Percentiles rank a stretch among this genome's conserved stretches.
phyloP scores from a whole-genome alignment of 805 yeast species.

The Pichia californica region DNA sequence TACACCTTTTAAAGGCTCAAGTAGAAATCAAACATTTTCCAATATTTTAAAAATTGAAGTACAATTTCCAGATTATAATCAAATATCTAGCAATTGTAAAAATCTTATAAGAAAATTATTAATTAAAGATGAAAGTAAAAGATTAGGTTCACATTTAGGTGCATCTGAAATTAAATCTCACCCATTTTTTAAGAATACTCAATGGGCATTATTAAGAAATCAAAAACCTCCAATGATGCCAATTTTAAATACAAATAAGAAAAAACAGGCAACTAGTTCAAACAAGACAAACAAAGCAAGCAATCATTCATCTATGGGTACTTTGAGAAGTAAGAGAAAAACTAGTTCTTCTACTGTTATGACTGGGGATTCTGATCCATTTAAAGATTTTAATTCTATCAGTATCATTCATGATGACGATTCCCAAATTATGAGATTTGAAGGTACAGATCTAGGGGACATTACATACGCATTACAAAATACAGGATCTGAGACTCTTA shows the following conservation, averaged over 20 bases:
- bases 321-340: slow-evolving; percentile 33
- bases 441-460: slow-evolving; percentile 41
- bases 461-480: slow-evolving; percentile 50
- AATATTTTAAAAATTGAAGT: slow-evolving; percentile 83
- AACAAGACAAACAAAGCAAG: slow-evolving; percentile 12
- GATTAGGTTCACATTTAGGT: slow-evolving; percentile 89
- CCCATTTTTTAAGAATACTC: slow-evolving; percentile 82
- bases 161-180: slow-evolving; percentile 93
- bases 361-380: slow-evolving; percentile 52
- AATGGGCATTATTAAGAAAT: slow-evolving; percentile 92
- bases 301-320: slow-evolving; percentile 35
- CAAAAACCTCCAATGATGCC: slow-evolving; percentile 97
- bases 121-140: slow-evolving; percentile 80
- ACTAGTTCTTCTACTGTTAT: slow-evolving; percentile 23
- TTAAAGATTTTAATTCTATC: slow-evolving; percentile 77
- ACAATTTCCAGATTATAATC: slow-evolving; percentile 55
- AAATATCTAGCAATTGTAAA: slow-evolving; percentile 68
- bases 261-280: slow-evolving; percentile 12
- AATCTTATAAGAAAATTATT: slow-evolving; percentile 72
- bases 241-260: slow-evolving; percentile 37
- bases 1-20: slow-evolving; percentile 93
- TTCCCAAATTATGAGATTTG: slow-evolving; percentile 43
- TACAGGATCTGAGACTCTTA: slow-evolving; percentile 13
- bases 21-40: slow-evolving; percentile 83
- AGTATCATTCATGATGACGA: slow-evolving; percentile 69